Evolutionary conservation across 176 grass and related monocot genomes (phyloP).

Genomic region (Ensete glaucum): DNA sequence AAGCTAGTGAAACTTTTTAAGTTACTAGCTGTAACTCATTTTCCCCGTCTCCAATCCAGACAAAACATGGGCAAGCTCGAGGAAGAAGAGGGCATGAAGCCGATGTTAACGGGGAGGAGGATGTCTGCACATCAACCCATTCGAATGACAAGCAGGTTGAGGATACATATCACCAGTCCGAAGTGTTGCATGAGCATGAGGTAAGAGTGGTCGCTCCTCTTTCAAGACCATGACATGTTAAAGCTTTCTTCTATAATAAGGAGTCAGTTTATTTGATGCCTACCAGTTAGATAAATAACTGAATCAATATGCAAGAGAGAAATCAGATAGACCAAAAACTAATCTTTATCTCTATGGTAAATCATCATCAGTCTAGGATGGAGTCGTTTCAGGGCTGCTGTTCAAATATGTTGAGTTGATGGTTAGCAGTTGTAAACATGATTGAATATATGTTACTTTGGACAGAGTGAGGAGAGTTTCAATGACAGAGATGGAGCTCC

Average conservation of each 20-base stretch:
- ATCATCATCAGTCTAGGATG: not conserved
- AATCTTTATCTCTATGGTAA: not conserved
- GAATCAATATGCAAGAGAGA: too few species aligned
- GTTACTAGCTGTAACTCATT: not conserved
- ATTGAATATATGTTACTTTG: conserved; percentile 10
- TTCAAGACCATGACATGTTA: not conserved
- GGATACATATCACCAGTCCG: conserved; percentile 33
- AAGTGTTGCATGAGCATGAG: conserved; percentile 42
- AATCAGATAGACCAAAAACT: too few species aligned
- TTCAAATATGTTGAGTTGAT: too few species aligned
- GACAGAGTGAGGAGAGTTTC: conserved; percentile 44
- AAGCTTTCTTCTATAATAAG: not conserved
- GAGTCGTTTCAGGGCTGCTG: too few species aligned
- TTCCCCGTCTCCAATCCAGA: conserved; percentile 27
- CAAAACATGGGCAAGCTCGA: conserved; percentile 50
- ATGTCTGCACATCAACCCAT: conserved; percentile 74
- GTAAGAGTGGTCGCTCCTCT: conserved; percentile 24
- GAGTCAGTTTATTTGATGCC: not conserved
- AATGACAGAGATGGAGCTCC: conserved; percentile 36
- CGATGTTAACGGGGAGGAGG: conserved; percentile 59
- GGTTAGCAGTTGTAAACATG: too few species aligned
- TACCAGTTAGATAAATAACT: too few species aligned
- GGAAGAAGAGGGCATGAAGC: conserved; percentile 55
- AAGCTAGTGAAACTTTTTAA: not conserved
- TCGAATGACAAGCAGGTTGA: conserved; percentile 64